A percentile compares a stretch with the other conserved stretches of the same genome.
Conservation (phyloP, 805 yeast species). For the Isabelozyma gotoi region DNA sequence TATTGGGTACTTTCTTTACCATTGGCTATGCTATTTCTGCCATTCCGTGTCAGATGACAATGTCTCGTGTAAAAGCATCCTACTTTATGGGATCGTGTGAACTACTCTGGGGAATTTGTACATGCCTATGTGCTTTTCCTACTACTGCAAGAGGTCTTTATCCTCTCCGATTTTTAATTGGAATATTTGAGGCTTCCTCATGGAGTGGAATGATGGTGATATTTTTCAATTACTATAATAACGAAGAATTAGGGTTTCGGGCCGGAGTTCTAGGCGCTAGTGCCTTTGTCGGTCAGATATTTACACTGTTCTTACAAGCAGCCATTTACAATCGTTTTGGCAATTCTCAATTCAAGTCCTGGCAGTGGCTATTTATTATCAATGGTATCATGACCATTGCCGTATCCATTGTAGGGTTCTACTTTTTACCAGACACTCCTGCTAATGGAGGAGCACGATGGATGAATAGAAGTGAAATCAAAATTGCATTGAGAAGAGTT, state of each 20-base stretch:
- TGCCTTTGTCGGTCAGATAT: constrained; percentile 1
- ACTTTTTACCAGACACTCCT: background rate
- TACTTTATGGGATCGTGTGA: constrained; percentile 52
- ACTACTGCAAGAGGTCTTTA: constrained; percentile 1
- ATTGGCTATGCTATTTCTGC: constrained; percentile 58
- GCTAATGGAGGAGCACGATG: constrained; percentile 1
- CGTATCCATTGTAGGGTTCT: background rate
- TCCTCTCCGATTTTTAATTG: constrained; percentile 5
- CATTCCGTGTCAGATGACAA: constrained; percentile 54
- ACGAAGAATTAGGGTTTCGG: background rate
- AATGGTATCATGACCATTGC: background rate
- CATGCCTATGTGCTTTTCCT: constrained; percentile 23
- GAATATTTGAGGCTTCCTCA: constrained; percentile 11
- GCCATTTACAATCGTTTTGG: constrained; percentile 45
- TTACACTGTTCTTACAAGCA: constrained; percentile 37
- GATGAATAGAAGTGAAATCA: background rate
- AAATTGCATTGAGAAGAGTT: background rate
- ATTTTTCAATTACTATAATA: constrained; percentile 5
- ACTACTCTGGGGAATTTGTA: constrained; percentile 52
- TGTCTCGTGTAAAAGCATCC: constrained; percentile 49
- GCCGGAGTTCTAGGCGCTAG: constrained; percentile 2
- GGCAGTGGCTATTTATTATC: background rate
- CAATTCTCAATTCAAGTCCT: constrained; percentile 31
- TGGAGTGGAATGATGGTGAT: constrained; percentile 5
- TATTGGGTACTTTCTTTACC: constrained; percentile 51